Base-by-base conservation (phyloP, 176 grass and related monocot species). In the Poa annua region DNA sequence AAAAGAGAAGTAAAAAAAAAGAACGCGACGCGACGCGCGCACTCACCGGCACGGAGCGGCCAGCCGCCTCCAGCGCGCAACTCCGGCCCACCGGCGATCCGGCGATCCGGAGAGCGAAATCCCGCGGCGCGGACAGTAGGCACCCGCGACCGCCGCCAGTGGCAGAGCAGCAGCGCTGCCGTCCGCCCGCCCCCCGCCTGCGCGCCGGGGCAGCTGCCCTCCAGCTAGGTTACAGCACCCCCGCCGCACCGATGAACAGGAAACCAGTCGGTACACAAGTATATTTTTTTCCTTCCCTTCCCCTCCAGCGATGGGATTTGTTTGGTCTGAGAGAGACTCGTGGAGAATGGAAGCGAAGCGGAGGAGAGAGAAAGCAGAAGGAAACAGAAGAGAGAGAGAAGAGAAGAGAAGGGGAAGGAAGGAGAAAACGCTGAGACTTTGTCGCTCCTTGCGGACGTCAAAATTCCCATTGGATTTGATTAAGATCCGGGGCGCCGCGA, bases 391-490 rank as follows among this genome's bases (percentile, higher is more conserved):
- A 38, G 36, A 38, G 36, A 10, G 5, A 13, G 45, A 48, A 48
- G 45, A 48, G 45, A 48, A 42, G 20, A 51, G 20, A 10, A 11
- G 7, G 21, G 29, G 51, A 24, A 45, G 44, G 44, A 13, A 20
- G 17, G 45, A 64, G 79, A 89, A 83, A 89, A 81, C 70, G 38
- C 55, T 42, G 87, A 77, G 83, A 75, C 84, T 86, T 78, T 72
- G 90, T 90, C 29, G 29, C 29, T 29, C 90, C 92, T 76, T 93
- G 92, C 96, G 96, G 96, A 95, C 96, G 93, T 98, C 96, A 98
- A 93, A 92, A 83, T 83, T 95, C 91, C 89, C 85, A 89, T 95
- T 92, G 61, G 83, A 93, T 98, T 95, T 91, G 72, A 87, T 95
- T 95, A 88, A 92, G 79, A 33, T 69, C 38, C 48, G 74, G 15